These are phyloP conservation scores for Cyclotella choctawhatcheeana DNA, from an alignment of 108 stramenopile genomes.

Conservation along the genomic window DNA sequence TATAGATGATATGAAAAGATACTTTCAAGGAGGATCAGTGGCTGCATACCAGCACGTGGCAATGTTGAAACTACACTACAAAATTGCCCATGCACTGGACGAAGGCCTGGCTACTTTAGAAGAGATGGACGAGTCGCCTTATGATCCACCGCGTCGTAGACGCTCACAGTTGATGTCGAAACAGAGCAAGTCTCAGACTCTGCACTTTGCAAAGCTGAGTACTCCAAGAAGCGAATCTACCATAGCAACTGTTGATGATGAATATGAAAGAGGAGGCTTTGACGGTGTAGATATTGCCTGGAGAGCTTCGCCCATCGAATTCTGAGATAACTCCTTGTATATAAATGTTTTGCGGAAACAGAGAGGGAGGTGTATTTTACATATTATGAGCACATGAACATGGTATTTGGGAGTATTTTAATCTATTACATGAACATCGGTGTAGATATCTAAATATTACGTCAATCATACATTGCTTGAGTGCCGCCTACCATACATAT, in stretches of 20 bases:
- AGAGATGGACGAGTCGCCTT: conserved; percentile 39
- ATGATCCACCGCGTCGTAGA: conserved; percentile 31
- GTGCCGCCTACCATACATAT: no score
- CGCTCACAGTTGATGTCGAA: conserved; percentile 38
- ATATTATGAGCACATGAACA: no score
- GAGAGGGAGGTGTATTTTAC: no score
- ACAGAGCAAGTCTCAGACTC: conserved; percentile 20
- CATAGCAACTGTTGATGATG: conserved; percentile 32
- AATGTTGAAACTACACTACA: conserved; percentile 86
- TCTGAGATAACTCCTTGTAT: background rate
- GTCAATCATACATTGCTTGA: no score
- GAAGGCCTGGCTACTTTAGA: conserved; percentile 82
- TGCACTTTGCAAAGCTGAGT: conserved; percentile 39
- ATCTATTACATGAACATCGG: no score
- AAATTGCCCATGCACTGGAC: conserved; percentile 79
- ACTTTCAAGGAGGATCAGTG: conserved; percentile 75
- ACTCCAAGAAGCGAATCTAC: conserved; percentile 7
- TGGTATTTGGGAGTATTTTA: no score
- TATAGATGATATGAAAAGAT: conserved; percentile 55
- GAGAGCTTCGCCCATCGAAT: conserved; percentile 7
- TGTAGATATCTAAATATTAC: no score
- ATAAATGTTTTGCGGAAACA: no score
- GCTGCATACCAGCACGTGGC: conserved; percentile 87
- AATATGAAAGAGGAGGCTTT: conserved; percentile 49
- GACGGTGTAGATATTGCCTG: conserved; percentile 49